Evolutionary conservation across 1,284 basidiomycete genomes (phyloP), one percentile per base, ranked within the genome.

Genomic region (Ceratobasidium sp.): DNA sequence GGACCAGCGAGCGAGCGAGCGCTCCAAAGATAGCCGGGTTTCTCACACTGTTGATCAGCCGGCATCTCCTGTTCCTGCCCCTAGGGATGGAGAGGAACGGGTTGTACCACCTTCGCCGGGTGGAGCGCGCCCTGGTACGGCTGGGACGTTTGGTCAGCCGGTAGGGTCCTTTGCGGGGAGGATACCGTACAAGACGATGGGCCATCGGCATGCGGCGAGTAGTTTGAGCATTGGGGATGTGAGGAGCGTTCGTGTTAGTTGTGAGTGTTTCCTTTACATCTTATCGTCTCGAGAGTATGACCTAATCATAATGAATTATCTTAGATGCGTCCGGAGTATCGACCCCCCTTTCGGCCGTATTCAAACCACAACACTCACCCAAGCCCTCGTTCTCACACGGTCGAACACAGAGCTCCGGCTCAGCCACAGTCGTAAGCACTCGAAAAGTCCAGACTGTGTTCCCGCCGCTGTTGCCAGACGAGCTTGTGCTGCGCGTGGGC

Each of bases 401-500:
- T 12, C 57, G 71, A 40, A 74, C 71, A 9, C 57, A 74, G n/a
- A 74, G 71, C 28, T 23, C 61, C 7, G 61, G 59, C 20, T 65
- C 61, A 17, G 57, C 69, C 17, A 46, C 23, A 26, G 46, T 46
- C 46, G 71, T 74, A 6, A 20, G 33, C 10, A 42, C 48, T 23
- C 71, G 71, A 15, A 64, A 64, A 65, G 70, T 75, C 44, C 56
- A 61, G 46, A 64, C 77, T 12, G 54, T 71, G 46, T 79, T 79
- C 65, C 68, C 64, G 23, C 79, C 79, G 42, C 70, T 79, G 13
- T 56, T 79, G 48, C 79, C 79, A 0, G 79, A 79, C 33, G 79
- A 79, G 44, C 77, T 79, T 20, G 79, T 79, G 23, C 38, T 79
- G 48, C n/a, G 57, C 4, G 28, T 66, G 26, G 52, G 73, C 28